A percentile compares a stretch with the other conserved stretches of the same genome.
phyloP scores from a whole-genome alignment of 495 filamentous ascomycete species.

The Chaetomium cochliodes region DNA sequence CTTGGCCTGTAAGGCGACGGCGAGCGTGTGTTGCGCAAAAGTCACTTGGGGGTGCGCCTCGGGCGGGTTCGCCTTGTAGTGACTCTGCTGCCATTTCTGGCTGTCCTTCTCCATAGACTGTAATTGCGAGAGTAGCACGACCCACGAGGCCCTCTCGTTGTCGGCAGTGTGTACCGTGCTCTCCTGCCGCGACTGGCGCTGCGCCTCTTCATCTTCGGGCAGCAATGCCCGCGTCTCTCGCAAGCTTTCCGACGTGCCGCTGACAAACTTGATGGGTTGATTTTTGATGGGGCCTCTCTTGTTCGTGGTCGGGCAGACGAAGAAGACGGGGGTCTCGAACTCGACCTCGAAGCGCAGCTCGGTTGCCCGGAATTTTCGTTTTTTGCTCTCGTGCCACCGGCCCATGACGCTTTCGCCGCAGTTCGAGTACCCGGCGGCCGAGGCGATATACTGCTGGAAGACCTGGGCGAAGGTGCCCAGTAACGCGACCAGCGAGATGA shows the following conservation, averaged over 20 bases:
- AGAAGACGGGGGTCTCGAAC: conserved; percentile 51
- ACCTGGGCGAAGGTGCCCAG: conserved; percentile 43
- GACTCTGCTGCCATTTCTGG: conserved; percentile 39
- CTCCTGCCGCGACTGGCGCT: conserved; percentile 21
- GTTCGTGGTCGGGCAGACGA: conserved; percentile 46
- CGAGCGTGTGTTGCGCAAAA: conserved; percentile 38
- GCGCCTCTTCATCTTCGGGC: conserved; percentile 25
- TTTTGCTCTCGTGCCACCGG: conserved; percentile 43
- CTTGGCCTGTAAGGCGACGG: conserved; percentile 49
- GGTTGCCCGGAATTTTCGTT: conserved; percentile 38
- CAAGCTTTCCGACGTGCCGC: conserved; percentile 41
- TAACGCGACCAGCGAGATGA: conserved; percentile 41
- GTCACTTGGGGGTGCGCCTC: not conserved
- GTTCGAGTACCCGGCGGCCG: conserved; percentile 42
- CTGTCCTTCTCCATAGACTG: conserved; percentile 49
- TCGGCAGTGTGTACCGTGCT: conserved; percentile 45
- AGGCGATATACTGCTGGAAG: conserved; percentile 46
- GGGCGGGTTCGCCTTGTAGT: conserved; percentile 27
- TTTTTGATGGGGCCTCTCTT: conserved; percentile 38
- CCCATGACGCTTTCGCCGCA: conserved; percentile 48
- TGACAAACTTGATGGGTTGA: conserved; percentile 39
- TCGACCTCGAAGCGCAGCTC: conserved; percentile 53
- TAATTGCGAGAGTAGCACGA: conserved; percentile 43
- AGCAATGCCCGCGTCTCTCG: conserved; percentile 34
- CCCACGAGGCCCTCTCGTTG: conserved; percentile 51